Evolutionary conservation across 768 basidiomycete species (phyloP).

Genomic region (Leccinum rimulosum): DNA sequence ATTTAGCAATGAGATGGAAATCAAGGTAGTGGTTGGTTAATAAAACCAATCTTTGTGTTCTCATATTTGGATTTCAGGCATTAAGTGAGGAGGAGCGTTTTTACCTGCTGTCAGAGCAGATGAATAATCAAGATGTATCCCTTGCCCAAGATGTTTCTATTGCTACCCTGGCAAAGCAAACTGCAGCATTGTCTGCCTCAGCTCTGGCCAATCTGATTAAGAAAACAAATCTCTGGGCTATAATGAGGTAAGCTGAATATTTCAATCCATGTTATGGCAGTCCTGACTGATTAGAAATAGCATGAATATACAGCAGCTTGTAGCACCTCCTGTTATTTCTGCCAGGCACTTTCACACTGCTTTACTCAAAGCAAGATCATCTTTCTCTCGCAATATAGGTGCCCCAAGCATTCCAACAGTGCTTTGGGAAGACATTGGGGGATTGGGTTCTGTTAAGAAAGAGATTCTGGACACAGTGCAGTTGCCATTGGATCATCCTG

Average conservation of each 20-base stretch:
- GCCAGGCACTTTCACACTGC: conserved; percentile 71
- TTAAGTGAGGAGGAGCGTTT: conserved; percentile 75
- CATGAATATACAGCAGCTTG: neutral
- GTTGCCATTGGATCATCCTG: conserved; percentile 85
- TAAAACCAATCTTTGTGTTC: neutral
- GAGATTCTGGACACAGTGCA: conserved; percentile 97
- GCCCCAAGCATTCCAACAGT: conserved; percentile 95
- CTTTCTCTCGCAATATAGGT: conserved; percentile 92
- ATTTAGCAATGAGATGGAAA: conserved; percentile 83
- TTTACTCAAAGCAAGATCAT: conserved; percentile 64
- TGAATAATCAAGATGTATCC: conserved; percentile 36
- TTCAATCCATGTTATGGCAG: neutral
- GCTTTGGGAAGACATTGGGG: conserved; percentile 97
- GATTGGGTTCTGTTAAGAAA: conserved; percentile 78
- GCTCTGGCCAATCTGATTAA: conserved; percentile 73
- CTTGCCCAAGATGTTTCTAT: conserved; percentile 80
- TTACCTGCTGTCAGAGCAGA: conserved; percentile 47
- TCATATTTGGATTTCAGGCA: conserved; percentile 46
- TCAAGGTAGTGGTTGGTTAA: conserved; percentile 51
- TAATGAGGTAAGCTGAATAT: conserved; percentile 15
- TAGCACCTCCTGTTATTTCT: conserved; percentile 18
- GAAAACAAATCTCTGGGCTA: conserved; percentile 54
- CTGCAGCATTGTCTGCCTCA: conserved; percentile 83
- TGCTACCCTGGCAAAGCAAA: conserved; percentile 72
- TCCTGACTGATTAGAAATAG: conserved; percentile 4